Base-by-base conservation (phyloP, 2,329 filamentous ascomycete species). In the Aspergillus chevalieri region DNA sequence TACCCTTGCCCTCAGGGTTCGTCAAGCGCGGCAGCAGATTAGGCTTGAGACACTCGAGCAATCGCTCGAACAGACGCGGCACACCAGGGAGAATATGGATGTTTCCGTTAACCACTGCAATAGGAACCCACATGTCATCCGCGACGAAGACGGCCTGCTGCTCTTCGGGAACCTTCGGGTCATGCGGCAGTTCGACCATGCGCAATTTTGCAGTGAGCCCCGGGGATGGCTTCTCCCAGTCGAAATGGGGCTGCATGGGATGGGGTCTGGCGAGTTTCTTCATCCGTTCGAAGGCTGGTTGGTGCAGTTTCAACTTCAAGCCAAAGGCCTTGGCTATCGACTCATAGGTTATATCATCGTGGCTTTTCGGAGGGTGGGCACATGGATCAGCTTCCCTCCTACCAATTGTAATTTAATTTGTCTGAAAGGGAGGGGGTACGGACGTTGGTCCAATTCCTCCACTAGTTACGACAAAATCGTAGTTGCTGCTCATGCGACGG, bases 281-380 rank as follows among this genome's bases (percentile, higher is more conserved):
- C 93, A 97, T 97, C 64, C 85, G 84, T 56, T 82, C 79, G 59
- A 86, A 87, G 0, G 91, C 85, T 50, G 82, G 81, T 41, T 88
- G 74, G 74, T 97, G 89, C 24, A 95, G 78, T 57, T 84, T 80
- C 15, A 97, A 75, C 12, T 84, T 81, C 6, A 96, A 77, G 41
- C 76, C 73, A 67, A 96, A 97, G 6, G 91, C 93, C 66, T 89
- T 90, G 56, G 89, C 91, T 66, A 98, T 94, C 36, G 89, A 92
- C 64, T 87, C 79, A 73, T 98, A 98, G 22, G 93, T 97, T 59
- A 97, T 97, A 66, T 98, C 93, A 70, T 98, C 93, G 75, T 97
- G 92, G 49, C 89, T 94, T 59, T 54, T 45, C n/a, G 19, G 3
- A 8, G 3, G n/a, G 34, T 38, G 14, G n/a, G 8, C 17, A 38